These are phyloP conservation scores for Xylogone sp. DNA, from an alignment of 2,329 filamentous ascomycete genomes.

Conservation along the genomic window DNA sequence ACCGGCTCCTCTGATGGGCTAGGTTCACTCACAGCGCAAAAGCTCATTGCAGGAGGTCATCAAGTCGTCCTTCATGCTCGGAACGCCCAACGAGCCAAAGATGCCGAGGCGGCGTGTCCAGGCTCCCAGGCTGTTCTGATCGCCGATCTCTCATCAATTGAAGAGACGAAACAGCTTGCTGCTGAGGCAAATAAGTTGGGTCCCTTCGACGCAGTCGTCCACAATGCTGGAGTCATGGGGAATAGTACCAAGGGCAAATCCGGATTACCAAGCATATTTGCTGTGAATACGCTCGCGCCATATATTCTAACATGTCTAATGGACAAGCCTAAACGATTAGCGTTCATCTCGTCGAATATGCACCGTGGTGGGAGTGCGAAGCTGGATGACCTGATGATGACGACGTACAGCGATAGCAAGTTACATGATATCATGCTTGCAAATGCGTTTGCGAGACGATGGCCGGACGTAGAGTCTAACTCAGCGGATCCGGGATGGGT, in stretches of 20 bases:
- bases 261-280: slow-evolving; percentile 27
- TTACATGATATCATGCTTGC: slow-evolving; percentile 53
- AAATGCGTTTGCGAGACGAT: slow-evolving; percentile 47
- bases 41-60: slow-evolving; percentile 47
- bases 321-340: slow-evolving; percentile 41
- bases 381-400: slow-evolving; percentile 34
- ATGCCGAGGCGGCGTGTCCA: slow-evolving; percentile 44
- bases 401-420: slow-evolving; percentile 50
- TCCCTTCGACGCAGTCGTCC: slow-evolving; percentile 51
- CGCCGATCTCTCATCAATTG: slow-evolving; percentile 48
- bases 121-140: slow-evolving; percentile 46
- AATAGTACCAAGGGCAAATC: neutral
- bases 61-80: slow-evolving; percentile 53
- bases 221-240: slow-evolving; percentile 53
- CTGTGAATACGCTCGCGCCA: slow-evolving; percentile 54
- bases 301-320: slow-evolving; percentile 52
- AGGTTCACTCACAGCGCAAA: slow-evolving; percentile 12
- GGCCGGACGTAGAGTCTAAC: slow-evolving; percentile 40
- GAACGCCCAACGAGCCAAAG: slow-evolving; percentile 47
- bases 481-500: slow-evolving; percentile 52
- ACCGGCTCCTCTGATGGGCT: slow-evolving; percentile 34
- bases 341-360: slow-evolving; percentile 49
- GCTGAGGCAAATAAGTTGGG: slow-evolving; percentile 44
- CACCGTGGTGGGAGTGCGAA: slow-evolving; percentile 42
- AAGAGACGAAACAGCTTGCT: slow-evolving; percentile 48